phyloP scores from a whole-genome alignment of 208 protist species.

The Trypanosomatidae sp. region DNA sequence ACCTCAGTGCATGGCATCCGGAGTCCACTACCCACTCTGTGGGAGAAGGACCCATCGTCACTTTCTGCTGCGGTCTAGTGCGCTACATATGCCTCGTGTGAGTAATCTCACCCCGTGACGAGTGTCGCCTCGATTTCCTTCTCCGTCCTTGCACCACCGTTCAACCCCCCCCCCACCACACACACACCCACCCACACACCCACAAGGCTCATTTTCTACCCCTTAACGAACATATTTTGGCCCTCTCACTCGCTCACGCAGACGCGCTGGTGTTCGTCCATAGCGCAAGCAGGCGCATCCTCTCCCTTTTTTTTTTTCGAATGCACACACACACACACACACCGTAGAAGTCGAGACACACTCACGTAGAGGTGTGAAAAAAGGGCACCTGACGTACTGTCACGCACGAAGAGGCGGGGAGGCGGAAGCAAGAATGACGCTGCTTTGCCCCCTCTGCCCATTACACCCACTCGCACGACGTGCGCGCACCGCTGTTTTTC shows the following conservation, averaged over 20 bases:
- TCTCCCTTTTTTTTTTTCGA: neutral
- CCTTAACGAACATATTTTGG: neutral
- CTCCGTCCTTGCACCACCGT: neutral
- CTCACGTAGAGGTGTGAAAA: neutral
- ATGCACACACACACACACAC: neutral
- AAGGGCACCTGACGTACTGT: neutral
- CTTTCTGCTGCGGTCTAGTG: neutral
- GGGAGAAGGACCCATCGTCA: neutral
- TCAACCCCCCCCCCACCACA: neutral
- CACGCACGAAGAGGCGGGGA: constrained; percentile 3
- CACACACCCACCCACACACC: constrained; percentile 1
- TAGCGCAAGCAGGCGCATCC: neutral
- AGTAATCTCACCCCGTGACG: neutral
- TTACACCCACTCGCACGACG: neutral
- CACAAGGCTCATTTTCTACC: neutral
- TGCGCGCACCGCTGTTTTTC: neutral
- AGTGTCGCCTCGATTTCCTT: neutral
- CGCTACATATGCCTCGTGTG: neutral
- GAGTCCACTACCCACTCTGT: too few species aligned
- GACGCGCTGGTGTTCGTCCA: neutral
- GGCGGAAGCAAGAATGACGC: neutral
- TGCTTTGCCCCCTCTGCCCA: neutral
- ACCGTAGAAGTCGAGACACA: too few species aligned
- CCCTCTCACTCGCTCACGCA: neutral
- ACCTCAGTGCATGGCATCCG: neutral